phyloP scores from a whole-genome alignment of 1,139 yeast genomes.

The Suhomyces kunorum region DNA sequence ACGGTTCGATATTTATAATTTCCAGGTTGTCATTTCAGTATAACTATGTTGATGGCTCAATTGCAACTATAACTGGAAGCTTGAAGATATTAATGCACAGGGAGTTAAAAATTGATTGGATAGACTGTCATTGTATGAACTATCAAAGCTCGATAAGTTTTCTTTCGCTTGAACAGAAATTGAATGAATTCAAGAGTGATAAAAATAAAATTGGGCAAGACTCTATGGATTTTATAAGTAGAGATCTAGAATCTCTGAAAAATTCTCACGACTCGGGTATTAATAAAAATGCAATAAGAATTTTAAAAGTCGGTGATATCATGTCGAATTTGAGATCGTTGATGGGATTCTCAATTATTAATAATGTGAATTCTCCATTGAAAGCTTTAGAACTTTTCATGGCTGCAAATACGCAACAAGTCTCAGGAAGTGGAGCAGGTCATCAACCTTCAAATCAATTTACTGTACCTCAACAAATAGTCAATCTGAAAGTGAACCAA shows the following conservation, averaged over 20 bases:
- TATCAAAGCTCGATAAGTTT: constrained; percentile 32
- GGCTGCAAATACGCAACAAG: constrained; percentile 15
- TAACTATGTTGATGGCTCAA: constrained; percentile 68
- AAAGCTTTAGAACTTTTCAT: constrained; percentile 58
- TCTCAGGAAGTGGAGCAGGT: constrained; percentile 7
- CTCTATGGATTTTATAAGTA: constrained; percentile 26
- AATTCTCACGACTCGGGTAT: constrained; percentile 52
- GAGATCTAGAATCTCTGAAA: constrained; percentile 28
- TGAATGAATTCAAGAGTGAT: constrained; percentile 17
- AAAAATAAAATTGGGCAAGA: constrained; percentile 19
- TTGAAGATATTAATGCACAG: constrained; percentile 62
- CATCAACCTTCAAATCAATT: constrained; percentile 13
- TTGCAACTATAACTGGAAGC: constrained; percentile 60
- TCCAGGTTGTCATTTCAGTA: constrained; percentile 57
- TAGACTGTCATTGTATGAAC: constrained; percentile 54
- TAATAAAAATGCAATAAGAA: constrained; percentile 64
- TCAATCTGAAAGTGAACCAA: constrained; percentile 7
- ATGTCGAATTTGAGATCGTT: constrained; percentile 69
- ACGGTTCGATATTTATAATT: constrained; percentile 65
- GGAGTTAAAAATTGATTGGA: constrained; percentile 66
- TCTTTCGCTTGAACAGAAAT: constrained; percentile 29
- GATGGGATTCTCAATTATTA: constrained; percentile 55
- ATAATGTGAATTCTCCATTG: constrained; percentile 53
- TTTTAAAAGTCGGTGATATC: constrained; percentile 73
- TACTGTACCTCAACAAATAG: constrained; percentile 5